Evolutionary conservation across 2,329 filamentous ascomycete genomes (phyloP), one percentile per base, ranked within the genome.

Genomic region (Cladosporium austrohemisphaericum): DNA sequence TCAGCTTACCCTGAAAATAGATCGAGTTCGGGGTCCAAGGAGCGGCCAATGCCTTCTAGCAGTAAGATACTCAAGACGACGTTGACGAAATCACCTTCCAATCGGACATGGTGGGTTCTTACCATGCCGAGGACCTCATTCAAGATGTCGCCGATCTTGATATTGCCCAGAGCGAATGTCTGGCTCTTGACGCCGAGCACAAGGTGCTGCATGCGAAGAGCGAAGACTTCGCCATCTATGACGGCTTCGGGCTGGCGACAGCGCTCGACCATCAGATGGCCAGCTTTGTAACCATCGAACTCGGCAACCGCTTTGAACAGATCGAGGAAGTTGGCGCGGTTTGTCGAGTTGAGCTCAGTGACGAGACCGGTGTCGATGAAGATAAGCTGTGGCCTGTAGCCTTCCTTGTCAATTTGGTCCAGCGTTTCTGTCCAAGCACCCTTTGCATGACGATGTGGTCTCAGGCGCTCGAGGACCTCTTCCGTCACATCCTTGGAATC

Each of bases 11-110:
- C 83, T 62, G 83, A 83, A 56, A 98, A 85, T 10, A 98, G 75
- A 69, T 98, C 93, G 38, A 96, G 74, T 46, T 92, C 77, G 0
- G 93, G 92, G 65, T 97, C 85, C 13, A 98, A 71, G 52, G 78
- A 88, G 53, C 93, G 80, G 0, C 93, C 93, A 61, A 97, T 98
- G 5, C 93, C 93, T 66, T 98, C 93, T 1, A 98, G 76, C 2
- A 98, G 76, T 26, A 98, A 73, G 46, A 97, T 96, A 52, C 89
- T 95, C 51, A 98, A 85, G 23, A 98, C 92, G 4, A 98, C 93
- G 64, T 98, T 98, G 65, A 98, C 90, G 65, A 97, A 98, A 66
- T 98, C 93, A 7, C 93, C 93, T 68, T 98, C 93, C 43, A 98
- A 79, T 7, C 93, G 80, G 3, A 98, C 93, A 64, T 98, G 93